A percentile compares a stretch with the other conserved stretches of the same genome.
Conservation (phyloP, 2,329 filamentous ascomycete species). For the Blastomyces parvus region DNA sequence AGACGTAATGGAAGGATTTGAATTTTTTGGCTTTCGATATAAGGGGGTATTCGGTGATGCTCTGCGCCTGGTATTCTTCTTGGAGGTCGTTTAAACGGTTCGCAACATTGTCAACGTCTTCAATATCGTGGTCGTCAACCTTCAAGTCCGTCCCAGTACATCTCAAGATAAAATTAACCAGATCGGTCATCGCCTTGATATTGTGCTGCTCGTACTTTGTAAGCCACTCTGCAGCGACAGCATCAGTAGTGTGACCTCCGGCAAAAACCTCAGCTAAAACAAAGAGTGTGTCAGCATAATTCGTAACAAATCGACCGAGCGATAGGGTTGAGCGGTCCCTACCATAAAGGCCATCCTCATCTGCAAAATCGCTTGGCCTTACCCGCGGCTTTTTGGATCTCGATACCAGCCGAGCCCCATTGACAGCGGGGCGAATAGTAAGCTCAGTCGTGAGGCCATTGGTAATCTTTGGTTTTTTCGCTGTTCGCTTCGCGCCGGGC, state of each 20-base stretch:
- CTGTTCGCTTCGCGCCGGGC: slow-evolving; percentile 29
- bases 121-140: slow-evolving; percentile 72
- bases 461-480: slow-evolving; percentile 49
- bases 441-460: slow-evolving; percentile 40
- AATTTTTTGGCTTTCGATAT: slow-evolving; percentile 71
- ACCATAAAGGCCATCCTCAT: slow-evolving; percentile 51
- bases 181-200: slow-evolving; percentile 45
- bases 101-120: slow-evolving; percentile 78
- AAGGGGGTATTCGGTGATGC: slow-evolving; percentile 83
- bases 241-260: slow-evolving; percentile 44
- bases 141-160: slow-evolving; percentile 72
- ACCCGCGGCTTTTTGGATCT: slow-evolving; percentile 43
- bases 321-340: slow-evolving; percentile 17
- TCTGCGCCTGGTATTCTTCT: slow-evolving; percentile 71
- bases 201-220: slow-evolving; percentile 48
- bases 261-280: slow-evolving; percentile 50
- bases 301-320: neutral
- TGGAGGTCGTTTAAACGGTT: slow-evolving; percentile 75
- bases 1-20: slow-evolving; percentile 64
- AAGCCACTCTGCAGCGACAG: slow-evolving; percentile 50
- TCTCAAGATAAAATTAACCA: slow-evolving; percentile 54
- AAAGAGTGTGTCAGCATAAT: slow-evolving; percentile 19
- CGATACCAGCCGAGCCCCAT: slow-evolving; percentile 35
- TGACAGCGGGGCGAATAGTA: slow-evolving; percentile 46
- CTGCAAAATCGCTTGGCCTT: slow-evolving; percentile 43